Conservation (phyloP, 2,329 filamentous ascomycete genomes). For the Elsinoe perseae region DNA sequence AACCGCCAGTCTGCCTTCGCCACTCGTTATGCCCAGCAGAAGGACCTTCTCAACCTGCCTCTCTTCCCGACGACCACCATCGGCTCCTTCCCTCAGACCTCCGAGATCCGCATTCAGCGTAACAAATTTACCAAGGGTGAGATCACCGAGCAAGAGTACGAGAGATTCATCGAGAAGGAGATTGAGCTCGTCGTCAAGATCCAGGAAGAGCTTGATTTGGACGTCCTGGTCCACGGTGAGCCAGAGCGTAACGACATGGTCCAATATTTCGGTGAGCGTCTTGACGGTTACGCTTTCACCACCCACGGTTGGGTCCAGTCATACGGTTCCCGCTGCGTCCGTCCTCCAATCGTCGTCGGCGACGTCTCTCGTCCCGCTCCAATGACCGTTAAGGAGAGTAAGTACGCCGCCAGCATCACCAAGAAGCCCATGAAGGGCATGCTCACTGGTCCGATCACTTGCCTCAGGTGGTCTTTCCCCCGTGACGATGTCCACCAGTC, state of each 20-base stretch:
- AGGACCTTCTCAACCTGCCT: slow-evolving; percentile 86
- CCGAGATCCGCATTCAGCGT: slow-evolving; percentile 92
- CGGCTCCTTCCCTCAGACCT: slow-evolving; percentile 98
- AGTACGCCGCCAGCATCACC: slow-evolving; percentile 92
- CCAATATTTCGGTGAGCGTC: slow-evolving; percentile 97
- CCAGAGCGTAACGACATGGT: slow-evolving; percentile 99
- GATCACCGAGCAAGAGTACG: slow-evolving; percentile 85
- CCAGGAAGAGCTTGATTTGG: slow-evolving; percentile 94
- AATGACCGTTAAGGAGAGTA: slow-evolving; percentile 99
- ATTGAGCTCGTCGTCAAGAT: slow-evolving; percentile 91
- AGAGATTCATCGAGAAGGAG: slow-evolving; percentile 99
- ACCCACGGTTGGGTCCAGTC: slow-evolving; percentile 98
- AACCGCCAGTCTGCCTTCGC: slow-evolving; percentile 89
- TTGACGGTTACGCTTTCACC: slow-evolving; percentile 96
- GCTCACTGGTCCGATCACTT: slow-evolving; percentile 98
- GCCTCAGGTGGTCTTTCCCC: slow-evolving; percentile 98
- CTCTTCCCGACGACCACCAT: slow-evolving; percentile 99
- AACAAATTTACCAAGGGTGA: slow-evolving; percentile 99
- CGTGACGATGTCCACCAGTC: slow-evolving; percentile 99
- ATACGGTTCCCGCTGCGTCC: slow-evolving; percentile 96
- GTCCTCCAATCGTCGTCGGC: slow-evolving; percentile 96
- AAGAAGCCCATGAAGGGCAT: slow-evolving; percentile 99
- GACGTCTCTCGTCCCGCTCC: slow-evolving; percentile 93
- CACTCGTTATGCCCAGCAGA: slow-evolving; percentile 75
- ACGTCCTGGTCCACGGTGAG: slow-evolving; percentile 97